Percentiles rank a stretch among this genome's conserved stretches.
Evolutionary conservation across 306 rosid genomes (phyloP).

Genomic region (Calophaca sinica): DNA sequence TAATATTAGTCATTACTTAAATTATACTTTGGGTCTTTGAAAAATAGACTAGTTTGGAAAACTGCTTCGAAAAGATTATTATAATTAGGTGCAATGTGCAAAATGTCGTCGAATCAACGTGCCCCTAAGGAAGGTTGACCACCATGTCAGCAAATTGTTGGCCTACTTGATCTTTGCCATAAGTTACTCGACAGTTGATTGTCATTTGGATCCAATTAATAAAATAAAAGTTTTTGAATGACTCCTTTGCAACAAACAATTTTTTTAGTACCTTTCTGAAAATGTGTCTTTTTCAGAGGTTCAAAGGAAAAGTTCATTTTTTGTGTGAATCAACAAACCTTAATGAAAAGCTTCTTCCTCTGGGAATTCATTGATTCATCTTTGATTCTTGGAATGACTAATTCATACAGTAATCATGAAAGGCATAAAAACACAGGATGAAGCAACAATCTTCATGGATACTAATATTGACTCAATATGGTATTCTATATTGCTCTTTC

Average conservation of each 20-base stretch:
- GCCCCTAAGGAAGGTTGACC: background rate
- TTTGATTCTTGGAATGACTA: conserved; percentile 4
- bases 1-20: background rate
- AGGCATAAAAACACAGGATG: background rate
- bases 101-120: background rate
- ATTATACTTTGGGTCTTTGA: background rate
- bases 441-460: background rate
- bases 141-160: conserved; percentile 7
- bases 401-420: conserved; percentile 17
- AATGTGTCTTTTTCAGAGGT: background rate
- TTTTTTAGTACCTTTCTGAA: background rate
- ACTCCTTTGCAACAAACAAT: conserved; percentile 9
- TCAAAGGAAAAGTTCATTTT: background rate
- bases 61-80: background rate
- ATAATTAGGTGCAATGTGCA: background rate
- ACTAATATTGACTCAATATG: conserved; percentile 37
- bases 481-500: conserved; percentile 48
- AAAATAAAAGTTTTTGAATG: background rate
- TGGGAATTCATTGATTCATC: background rate
- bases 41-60: background rate
- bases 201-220: background rate
- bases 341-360: background rate
- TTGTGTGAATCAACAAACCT: background rate
- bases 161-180: background rate
- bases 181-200: background rate